Evolutionary conservation across 176 grass and related monocot genomes (phyloP).

Genomic region (Chrysopogon serrulatus): DNA sequence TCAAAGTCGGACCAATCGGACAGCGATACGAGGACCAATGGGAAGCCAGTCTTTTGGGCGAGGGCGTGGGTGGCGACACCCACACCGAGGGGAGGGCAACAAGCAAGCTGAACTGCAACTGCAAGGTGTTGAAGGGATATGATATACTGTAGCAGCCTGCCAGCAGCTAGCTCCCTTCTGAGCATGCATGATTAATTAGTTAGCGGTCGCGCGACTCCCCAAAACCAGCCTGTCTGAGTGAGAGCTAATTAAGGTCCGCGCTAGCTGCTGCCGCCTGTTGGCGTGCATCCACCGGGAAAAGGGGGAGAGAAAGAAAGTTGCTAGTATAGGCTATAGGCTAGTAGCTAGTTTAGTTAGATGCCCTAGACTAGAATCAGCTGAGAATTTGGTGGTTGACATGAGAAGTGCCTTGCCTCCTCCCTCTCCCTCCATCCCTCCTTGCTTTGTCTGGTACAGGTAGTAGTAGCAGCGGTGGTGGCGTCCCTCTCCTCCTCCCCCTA

Average conservation of each 20-base stretch:
- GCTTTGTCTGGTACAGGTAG: slow-evolving; percentile 25
- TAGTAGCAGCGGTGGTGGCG: slow-evolving; percentile 21
- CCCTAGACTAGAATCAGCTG: slow-evolving; percentile 30
- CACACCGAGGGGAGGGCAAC: slow-evolving; percentile 30
- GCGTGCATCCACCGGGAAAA: background rate
- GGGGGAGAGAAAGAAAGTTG: background rate
- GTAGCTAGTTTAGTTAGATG: slow-evolving; percentile 15
- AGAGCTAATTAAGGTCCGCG: slow-evolving; percentile 1
- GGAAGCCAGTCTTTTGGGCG: slow-evolving; percentile 6
- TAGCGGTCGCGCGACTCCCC: slow-evolving; percentile 23
- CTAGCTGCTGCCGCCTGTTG: background rate
- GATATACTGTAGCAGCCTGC: background rate
- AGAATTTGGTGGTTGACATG: slow-evolving; percentile 45
- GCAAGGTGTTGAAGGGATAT: background rate
- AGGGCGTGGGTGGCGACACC: slow-evolving; percentile 21
- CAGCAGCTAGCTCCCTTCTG: background rate
- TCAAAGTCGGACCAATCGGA: slow-evolving; percentile 19
- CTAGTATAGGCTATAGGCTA: background rate
- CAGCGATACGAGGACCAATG: slow-evolving; percentile 37
- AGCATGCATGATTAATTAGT: slow-evolving; percentile 12
- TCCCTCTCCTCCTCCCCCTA: slow-evolving; percentile 11
- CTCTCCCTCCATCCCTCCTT: background rate
- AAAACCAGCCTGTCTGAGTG: slow-evolving; percentile 34
- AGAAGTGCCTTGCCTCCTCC: slow-evolving; percentile 10
- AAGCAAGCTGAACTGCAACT: no score